Base-by-base conservation (phyloP, 148 eudicot species). In the Salicornia ramosissima region DNA sequence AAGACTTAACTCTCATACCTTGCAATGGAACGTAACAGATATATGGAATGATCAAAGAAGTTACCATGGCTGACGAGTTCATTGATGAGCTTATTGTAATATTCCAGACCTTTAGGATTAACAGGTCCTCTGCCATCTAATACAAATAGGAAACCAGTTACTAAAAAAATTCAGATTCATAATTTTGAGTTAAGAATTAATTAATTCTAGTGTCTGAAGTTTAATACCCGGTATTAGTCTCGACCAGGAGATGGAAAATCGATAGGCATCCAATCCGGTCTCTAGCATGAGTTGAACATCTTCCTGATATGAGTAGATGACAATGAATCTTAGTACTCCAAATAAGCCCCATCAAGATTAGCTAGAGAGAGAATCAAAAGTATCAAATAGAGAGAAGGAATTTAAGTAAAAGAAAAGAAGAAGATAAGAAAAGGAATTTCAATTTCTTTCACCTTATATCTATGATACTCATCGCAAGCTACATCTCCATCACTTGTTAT, bases 241-340 rank as follows among this genome's bases (percentile, higher is more conserved):
- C 31, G 86, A 53, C 89, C 89, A 86, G 62, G 89, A 83, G 56
- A 86, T 86, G 65, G 89, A 86, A 67, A 86, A 74, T 31, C 89
- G 80, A 43, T 83, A 86, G 42, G 83, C 85, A 29, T 86, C 85
- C 61, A 86, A 69, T 52, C 86, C 86, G 25, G 86, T 78, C 25
- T 83, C 82, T 29, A 42, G 73, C 81, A 82, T 82, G 12, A 83
- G 79, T 58, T 81, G 68, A 61, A 86, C 81, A 73, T 86, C 86
- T 64, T 81, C 89, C 87, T 84, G 10, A 28, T n/a, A n/a, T 12
- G 22, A 34, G 42, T 25, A 70, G 47, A 64, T 43, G 12, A 69
- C 52, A 69, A 12, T 21, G n/a, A n/a, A n/a, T 22, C 56, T 22
- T 52, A 52, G 28, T 9, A 9, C 13, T 3, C 26, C 10, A 24